These are phyloP conservation scores for Rhizophagus prolifer DNA, from an alignment of 192 early-diverging fungal genomes.

Conservation along the genomic window DNA sequence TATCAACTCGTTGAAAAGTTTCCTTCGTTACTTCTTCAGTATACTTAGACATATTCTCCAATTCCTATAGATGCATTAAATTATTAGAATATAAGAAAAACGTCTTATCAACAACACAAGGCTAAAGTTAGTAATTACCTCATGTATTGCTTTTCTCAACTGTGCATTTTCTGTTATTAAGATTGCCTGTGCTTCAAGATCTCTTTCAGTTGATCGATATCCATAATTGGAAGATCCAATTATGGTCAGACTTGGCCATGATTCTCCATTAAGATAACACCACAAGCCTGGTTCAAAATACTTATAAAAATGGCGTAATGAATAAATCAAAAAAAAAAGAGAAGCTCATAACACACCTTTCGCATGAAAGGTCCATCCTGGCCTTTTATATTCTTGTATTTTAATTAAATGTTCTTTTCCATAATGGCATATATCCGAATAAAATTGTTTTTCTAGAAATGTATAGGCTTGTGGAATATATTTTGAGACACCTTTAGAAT, in stretches of 20 bases:
- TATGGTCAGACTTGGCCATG: conserved; percentile 69
- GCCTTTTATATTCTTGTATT: conserved; percentile 75
- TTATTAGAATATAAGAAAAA: background rate
- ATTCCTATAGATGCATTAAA: conserved; percentile 44
- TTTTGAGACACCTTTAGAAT: conserved; percentile 78
- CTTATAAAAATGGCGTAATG: background rate
- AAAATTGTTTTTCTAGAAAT: conserved; percentile 73
- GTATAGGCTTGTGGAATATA: conserved; percentile 93
- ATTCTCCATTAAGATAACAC: conserved; percentile 59
- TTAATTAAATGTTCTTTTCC: conserved; percentile 52
- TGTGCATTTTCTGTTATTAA: conserved; percentile 64
- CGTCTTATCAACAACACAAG: background rate
- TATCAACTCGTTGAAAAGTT: conserved; percentile 50
- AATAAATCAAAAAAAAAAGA: background rate
- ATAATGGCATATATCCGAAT: conserved; percentile 47
- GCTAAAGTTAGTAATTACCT: conserved; percentile 37
- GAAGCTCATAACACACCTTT: conserved; percentile 64
- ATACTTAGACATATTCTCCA: conserved; percentile 44
- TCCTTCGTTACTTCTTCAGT: conserved; percentile 46
- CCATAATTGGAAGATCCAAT: conserved; percentile 96
- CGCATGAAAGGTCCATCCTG: conserved; percentile 94
- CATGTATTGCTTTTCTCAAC: conserved; percentile 55
- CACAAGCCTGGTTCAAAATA: conserved; percentile 61
- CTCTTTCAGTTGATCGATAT: conserved; percentile 84
- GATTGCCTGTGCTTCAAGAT: conserved; percentile 85